phyloP scores from a whole-genome alignment of 192 early-diverging fungal genomes.

The Coemansia sp. region DNA sequence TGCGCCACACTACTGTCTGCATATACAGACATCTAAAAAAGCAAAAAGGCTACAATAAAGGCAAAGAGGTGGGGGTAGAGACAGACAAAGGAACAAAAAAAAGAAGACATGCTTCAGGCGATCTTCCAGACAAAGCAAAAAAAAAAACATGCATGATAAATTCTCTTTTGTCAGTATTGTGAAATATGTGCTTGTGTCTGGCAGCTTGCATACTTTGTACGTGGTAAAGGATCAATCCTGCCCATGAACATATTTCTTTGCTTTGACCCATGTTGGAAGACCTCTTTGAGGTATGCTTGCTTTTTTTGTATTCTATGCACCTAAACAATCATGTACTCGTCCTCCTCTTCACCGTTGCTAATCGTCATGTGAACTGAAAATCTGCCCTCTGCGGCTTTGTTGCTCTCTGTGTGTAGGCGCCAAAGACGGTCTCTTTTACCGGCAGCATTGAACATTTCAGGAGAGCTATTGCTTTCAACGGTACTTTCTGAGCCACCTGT shows the following conservation, averaged over 20 bases:
- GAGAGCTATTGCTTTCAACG: not conserved
- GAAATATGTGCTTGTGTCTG: too few relatives aligned
- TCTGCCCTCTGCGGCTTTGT: not conserved
- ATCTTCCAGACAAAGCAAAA: not conserved
- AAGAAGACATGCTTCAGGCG: not conserved
- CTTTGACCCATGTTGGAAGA: not conserved
- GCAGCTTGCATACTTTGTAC: too few relatives aligned
- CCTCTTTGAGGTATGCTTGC: not conserved
- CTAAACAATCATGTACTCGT: not conserved
- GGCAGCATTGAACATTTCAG: not conserved
- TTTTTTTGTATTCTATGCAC: not conserved
- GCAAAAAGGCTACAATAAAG: not conserved
- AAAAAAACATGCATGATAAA: not conserved
- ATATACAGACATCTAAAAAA: not conserved
- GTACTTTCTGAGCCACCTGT: too few relatives aligned
- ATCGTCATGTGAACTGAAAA: not conserved
- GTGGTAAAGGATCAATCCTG: too few relatives aligned
- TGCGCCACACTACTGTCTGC: not conserved
- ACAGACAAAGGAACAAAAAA: not conserved
- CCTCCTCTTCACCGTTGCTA: not conserved
- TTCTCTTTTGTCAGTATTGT: not conserved
- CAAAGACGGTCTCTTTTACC: not conserved
- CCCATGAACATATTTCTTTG: not conserved
- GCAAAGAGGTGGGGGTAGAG: not conserved
- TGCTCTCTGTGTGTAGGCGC: too few relatives aligned